Base-by-base conservation (phyloP, 106 monocot species). In the Xerophyta viscosa region DNA sequence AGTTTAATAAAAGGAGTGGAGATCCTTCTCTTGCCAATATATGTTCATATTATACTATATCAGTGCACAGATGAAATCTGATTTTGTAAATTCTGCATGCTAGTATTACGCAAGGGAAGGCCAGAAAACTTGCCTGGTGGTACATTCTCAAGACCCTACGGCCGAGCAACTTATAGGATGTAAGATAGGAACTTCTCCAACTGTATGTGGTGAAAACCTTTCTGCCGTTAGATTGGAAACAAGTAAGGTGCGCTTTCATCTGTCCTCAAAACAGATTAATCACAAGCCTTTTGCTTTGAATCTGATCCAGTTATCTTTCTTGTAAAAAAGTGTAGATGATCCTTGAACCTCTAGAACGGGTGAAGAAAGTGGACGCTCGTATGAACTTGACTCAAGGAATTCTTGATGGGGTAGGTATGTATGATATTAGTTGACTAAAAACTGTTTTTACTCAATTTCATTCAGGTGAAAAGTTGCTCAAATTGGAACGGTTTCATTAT, bases 61-160 rank as follows among this genome's bases (percentile, higher is more conserved):
- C 7, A 33, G 11, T 33, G 11, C 33, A 6, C 33, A 6, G 33
- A 33, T 6, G 33, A 33, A 33, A 6, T 33, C 7, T 33, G 11
- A 33, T 33, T 33, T 6, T 33, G 11, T 33, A 8, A 8, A 3
- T 9, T 44, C 15, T 14, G 8, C 15, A 3, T 43, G 22, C 33
- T 36, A 93, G 93, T 70, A 81, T 50, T 88, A 72, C 84, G 93
- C 93, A 39, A 84, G 57, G 41, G 74, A 87, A 87, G 93, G 93
- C 24, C 58, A 87, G 48, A 50, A 44, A 12, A 93, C 93, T 28
- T 93, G 93, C 52, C 58, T 93, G 57, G 77, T 87, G 0, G 20
- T 87, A 67, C 83, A 93, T 61, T 83, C 87, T 67, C 93, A 87
- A 55, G 93, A 93, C 29, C 62, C 71, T 8, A 78, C 80, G 42